Percentiles rank a stretch among this genome's conserved stretches.
phyloP scores from a whole-genome alignment of 129 eudicot species.

The Flaveria bidentis region DNA sequence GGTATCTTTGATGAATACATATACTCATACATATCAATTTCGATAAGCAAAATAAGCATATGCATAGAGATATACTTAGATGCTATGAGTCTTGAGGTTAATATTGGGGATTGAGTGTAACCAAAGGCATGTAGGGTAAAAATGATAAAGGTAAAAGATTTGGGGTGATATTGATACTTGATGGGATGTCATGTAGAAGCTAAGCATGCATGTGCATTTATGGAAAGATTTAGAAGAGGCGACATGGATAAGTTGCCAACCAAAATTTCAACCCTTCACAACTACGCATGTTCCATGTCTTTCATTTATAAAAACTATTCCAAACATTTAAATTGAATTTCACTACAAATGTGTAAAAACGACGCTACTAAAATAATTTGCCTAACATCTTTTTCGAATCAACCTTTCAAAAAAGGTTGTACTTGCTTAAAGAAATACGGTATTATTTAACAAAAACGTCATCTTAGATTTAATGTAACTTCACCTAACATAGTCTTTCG shows the following conservation, averaged over 20 bases:
- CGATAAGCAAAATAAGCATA: not conserved
- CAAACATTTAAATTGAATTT: not conserved
- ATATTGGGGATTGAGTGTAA: constrained; percentile 27
- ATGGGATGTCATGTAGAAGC: constrained; percentile 38
- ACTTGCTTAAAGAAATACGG: too few relatives aligned
- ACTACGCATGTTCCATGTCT: constrained; percentile 36
- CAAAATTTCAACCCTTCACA: constrained; percentile 28
- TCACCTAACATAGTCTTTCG: too few relatives aligned
- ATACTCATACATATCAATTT: not conserved
- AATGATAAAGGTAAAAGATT: not conserved
- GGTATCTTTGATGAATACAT: too few relatives aligned
- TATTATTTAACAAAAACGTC: too few relatives aligned
- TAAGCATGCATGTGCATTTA: constrained; percentile 43
- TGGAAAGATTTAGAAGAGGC: constrained; percentile 36
- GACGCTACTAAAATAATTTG: too few relatives aligned
- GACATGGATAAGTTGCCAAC: constrained; percentile 33
- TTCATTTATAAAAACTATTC: not conserved
- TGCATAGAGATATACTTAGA: not conserved
- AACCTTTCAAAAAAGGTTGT: too few relatives aligned
- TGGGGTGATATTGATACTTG: constrained; percentile 19
- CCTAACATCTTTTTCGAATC: too few relatives aligned
- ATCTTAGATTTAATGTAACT: too few relatives aligned
- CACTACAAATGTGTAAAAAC: not conserved
- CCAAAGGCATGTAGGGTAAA: constrained; percentile 22
- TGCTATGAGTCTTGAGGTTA: constrained; percentile 29